Evolutionary conservation across 441 rosid species (phyloP).

Genomic region (Biscutella laevigata): DNA sequence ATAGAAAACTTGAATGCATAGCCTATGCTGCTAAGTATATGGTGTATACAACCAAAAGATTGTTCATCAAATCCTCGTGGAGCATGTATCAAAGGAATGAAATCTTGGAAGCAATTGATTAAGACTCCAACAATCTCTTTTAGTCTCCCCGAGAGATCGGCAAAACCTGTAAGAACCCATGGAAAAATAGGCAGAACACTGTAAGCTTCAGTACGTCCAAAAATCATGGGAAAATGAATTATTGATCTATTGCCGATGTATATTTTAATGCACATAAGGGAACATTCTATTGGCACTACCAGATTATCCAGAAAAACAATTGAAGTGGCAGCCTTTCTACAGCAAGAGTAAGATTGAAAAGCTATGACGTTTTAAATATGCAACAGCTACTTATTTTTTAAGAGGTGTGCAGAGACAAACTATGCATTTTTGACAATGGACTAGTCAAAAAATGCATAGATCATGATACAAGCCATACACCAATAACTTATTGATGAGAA

Average conservation of each 20-base stretch:
- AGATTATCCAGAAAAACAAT: background rate
- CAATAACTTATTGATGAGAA: conserved; percentile 2
- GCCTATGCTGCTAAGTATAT: conserved; percentile 55
- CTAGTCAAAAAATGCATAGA: background rate
- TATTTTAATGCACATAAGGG: background rate
- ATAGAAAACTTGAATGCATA: conserved; percentile 45
- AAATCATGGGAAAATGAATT: background rate
- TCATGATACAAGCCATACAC: conserved; percentile 10
- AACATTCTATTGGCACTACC: background rate
- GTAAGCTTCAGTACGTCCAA: background rate
- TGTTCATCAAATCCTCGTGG: conserved; percentile 36
- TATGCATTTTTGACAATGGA: too few relatives aligned
- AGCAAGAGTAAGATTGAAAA: background rate
- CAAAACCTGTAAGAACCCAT: conserved; percentile 35
- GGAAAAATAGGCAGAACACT: background rate
- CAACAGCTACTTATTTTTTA: background rate
- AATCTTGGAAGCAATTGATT: conserved; percentile 62
- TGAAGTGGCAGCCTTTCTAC: background rate
- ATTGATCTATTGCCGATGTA: background rate
- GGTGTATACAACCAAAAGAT: conserved; percentile 54
- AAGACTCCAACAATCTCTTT: conserved; percentile 65
- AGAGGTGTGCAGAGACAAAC: conserved; percentile 3
- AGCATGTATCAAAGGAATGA: conserved; percentile 45
- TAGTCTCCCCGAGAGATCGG: conserved; percentile 37
- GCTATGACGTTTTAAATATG: background rate